phyloP scores from a whole-genome alignment of 495 filamentous ascomycete species.

The Hypoxylon fragiforme region DNA sequence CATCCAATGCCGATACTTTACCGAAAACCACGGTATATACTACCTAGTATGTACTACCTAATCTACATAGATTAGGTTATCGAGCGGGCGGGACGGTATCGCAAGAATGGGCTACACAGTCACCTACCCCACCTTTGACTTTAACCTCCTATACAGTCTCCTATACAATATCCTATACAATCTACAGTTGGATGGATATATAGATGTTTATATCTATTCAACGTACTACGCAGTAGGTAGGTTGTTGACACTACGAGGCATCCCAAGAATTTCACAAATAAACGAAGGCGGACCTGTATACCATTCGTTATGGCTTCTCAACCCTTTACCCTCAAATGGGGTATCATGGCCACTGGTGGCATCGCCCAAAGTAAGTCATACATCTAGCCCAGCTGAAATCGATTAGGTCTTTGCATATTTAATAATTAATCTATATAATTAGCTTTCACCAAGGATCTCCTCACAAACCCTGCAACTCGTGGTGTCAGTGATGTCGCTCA shows the following conservation, averaged over 20 bases:
- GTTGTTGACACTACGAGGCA: too few relatives aligned
- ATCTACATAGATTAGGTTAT: too few relatives aligned
- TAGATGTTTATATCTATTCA: too few relatives aligned
- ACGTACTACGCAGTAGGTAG: too few relatives aligned
- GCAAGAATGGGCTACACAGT: not conserved
- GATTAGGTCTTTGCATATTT: not conserved
- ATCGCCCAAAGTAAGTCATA: conserved; percentile 68
- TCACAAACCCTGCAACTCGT: conserved; percentile 73
- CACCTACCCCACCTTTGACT: conserved; percentile 4
- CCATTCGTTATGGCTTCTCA: conserved; percentile 53
- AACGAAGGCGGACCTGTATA: too few relatives aligned
- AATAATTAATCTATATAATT: conserved; percentile 4
- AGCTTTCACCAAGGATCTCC: conserved; percentile 84
- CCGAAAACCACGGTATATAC: too few relatives aligned
- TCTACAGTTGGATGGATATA: too few relatives aligned
- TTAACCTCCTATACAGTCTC: not conserved
- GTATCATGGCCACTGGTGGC: conserved; percentile 81
- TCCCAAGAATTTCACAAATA: conserved; percentile 6
- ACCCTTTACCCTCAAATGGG: conserved; percentile 71
- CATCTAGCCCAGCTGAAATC: not conserved
- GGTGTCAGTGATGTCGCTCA: conserved; percentile 75
- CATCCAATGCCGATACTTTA: not conserved
- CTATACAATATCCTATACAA: not conserved
- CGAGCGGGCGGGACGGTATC: too few relatives aligned
- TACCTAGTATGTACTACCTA: too few relatives aligned